Percentiles rank a stretch among this genome's conserved stretches.
Conservation (phyloP, 2,329 filamentous ascomycete genomes). For the Clonostachys rosea region DNA sequence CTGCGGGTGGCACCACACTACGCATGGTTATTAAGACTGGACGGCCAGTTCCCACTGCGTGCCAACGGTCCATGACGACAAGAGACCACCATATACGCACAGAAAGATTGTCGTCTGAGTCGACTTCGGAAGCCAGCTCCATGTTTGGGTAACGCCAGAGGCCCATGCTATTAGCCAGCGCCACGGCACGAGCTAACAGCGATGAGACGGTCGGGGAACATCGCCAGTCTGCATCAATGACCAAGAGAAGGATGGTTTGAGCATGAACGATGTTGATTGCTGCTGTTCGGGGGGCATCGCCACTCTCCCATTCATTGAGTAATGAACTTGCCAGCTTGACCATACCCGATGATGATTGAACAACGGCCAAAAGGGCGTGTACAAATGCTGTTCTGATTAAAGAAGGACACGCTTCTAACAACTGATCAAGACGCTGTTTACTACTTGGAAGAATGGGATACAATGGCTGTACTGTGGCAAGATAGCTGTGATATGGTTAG, state of each 20-base stretch:
- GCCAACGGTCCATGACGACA: constrained; percentile 68
- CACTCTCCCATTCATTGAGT: constrained; percentile 47
- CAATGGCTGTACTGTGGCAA: constrained; percentile 59
- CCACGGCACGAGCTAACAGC: constrained; percentile 61
- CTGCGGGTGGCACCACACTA: constrained; percentile 53
- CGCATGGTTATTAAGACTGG: constrained; percentile 59
- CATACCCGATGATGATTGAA: constrained; percentile 30
- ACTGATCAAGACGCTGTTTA: constrained; percentile 48
- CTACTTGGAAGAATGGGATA: constrained; percentile 61
- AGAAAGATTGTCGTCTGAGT: constrained; percentile 58
- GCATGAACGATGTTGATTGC: constrained; percentile 53
- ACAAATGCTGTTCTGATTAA: constrained; percentile 59
- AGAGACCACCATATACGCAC: constrained; percentile 69
- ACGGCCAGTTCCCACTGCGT: constrained; percentile 62
- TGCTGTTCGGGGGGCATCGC: constrained; percentile 26
- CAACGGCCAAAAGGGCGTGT: constrained; percentile 56
- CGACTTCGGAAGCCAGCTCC: constrained; percentile 43
- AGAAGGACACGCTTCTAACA: constrained; percentile 50
- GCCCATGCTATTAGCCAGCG: constrained; percentile 60
- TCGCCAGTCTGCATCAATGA: constrained; percentile 56
- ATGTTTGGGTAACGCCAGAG: constrained; percentile 41
- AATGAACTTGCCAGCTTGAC: constrained; percentile 38
- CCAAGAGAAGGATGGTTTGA: constrained; percentile 62
- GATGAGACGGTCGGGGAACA: constrained; percentile 40
- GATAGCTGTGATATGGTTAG: constrained; percentile 41